Evolutionary conservation across 2,329 filamentous ascomycete genomes (phyloP), one percentile per base, ranked within the genome.

Genomic region (Colletotrichum sp.): DNA sequence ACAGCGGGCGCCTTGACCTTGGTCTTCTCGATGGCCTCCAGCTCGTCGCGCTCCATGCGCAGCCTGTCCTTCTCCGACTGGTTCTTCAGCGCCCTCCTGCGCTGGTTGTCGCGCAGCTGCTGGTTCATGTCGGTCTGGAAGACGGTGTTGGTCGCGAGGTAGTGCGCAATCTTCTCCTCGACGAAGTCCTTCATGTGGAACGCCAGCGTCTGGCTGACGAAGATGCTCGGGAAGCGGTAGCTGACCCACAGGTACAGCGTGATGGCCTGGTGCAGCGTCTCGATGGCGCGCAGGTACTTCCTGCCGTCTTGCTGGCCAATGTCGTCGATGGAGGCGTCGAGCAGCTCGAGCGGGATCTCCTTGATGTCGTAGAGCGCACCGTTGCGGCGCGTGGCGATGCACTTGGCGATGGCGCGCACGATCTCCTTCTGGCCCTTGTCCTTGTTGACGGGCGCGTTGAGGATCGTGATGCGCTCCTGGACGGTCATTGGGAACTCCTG

Each of bases 221-320:
- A 98, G 67, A 98, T 89, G 65, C 95, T 94, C 5, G 92, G 89
- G 83, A 96, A 98, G 8, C 96, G 93, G 84, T 96, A 98, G 79
- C 94, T 96, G 19, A 99, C 88, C 97, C 97, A 99, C 3, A 98
- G 89, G 82, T 98, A 99, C 63, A 96, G 87, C 60, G 96, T 95
- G 48, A 99, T 87, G 32, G 92, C 89, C 80, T 95, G 94, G 86
- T 99, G 97, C 19, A 99, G 88, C 5, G 87, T 83, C 83, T 99
- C 97, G 25, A 98, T 87, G 11, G 88, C 85, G 71, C 87, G 86
- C 13, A 99, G 88, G 78, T 95, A 95, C 8, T 83, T 79, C 15
- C 34, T 72, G 48, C 77, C 44, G 44, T 52, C 77, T 30, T 77
- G 67, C n/a, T 66, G 60, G n/a, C 59, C 22, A 28, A 73, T 76